Evolutionary conservation across 169 alveolate genomes (phyloP).

Genomic region (Plasmodium adleri): DNA sequence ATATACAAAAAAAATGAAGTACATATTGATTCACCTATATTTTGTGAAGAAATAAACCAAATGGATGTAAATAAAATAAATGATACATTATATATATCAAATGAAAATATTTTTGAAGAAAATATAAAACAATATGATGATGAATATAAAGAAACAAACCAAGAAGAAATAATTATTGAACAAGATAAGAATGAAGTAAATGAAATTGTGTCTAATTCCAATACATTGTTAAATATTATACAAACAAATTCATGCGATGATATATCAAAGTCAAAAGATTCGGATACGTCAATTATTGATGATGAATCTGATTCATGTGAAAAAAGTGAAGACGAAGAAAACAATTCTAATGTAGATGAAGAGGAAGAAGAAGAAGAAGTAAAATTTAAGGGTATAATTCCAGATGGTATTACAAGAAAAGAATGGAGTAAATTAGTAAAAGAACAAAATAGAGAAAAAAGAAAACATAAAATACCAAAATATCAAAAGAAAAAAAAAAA

Average conservation of each 20-base stretch:
- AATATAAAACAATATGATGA: background rate
- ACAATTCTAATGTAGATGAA: slow-evolving; percentile 8
- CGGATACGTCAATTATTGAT: slow-evolving; percentile 7
- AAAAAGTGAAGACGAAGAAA: background rate
- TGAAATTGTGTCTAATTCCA: background rate
- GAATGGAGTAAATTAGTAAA: slow-evolving; percentile 90
- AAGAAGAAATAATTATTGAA: background rate
- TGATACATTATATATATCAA: background rate
- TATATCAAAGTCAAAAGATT: slow-evolving; percentile 5
- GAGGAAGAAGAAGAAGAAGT: slow-evolving; percentile 47
- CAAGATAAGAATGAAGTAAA: background rate
- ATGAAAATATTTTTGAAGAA: too few relatives aligned
- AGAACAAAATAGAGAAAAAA: slow-evolving; percentile 85
- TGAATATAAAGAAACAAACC: background rate
- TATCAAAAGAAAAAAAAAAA: slow-evolving; percentile 87
- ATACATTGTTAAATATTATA: too few relatives aligned
- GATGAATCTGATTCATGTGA: slow-evolving; percentile 23
- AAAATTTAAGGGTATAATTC: slow-evolving; percentile 86
- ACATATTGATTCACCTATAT: too few relatives aligned
- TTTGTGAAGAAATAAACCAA: background rate
- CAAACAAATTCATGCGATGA: background rate
- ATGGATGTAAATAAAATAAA: slow-evolving; percentile 1
- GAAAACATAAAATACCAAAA: slow-evolving; percentile 88
- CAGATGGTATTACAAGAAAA: slow-evolving; percentile 87
- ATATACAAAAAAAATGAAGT: background rate